A percentile compares a stretch with the other conserved stretches of the same genome.
These are phyloP conservation scores for Neurospora tetraspora DNA, from an alignment of 495 filamentous ascomycete genomes.

Conservation along the genomic window DNA sequence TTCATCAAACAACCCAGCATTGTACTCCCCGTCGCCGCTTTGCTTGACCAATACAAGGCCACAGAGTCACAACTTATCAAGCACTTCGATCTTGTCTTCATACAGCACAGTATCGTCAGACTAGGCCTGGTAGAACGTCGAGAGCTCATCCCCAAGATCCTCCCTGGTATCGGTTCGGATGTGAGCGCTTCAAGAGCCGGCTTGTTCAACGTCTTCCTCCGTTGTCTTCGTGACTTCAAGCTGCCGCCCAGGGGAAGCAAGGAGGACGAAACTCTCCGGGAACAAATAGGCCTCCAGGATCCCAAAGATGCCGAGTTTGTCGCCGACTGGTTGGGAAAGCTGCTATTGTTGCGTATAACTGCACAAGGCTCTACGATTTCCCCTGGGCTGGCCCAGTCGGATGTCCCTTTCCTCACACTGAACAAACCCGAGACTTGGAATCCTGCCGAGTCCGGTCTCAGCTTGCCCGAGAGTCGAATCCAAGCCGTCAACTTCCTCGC, in stretches of 20 bases:
- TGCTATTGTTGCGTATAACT: constrained; percentile 57
- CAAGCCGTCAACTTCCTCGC: constrained; percentile 59
- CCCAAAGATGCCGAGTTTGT: constrained; percentile 62
- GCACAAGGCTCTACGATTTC: constrained; percentile 30
- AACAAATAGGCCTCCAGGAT: constrained; percentile 51
- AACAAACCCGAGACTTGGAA: constrained; percentile 63
- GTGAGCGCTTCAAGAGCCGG: constrained; percentile 56
- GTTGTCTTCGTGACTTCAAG: constrained; percentile 58
- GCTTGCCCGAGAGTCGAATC: constrained; percentile 55
- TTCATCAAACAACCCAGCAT: constrained; percentile 44
- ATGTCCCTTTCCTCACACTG: constrained; percentile 65
- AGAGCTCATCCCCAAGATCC: constrained; percentile 58
- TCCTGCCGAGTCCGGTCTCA: constrained; percentile 52
- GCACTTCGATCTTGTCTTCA: constrained; percentile 81
- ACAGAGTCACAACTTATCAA: constrained; percentile 58
- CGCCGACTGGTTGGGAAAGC: constrained; percentile 65
- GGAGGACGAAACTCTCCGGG: constrained; percentile 62
- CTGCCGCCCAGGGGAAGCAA: constrained; percentile 65
- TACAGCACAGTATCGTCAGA: constrained; percentile 75
- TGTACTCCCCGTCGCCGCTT: constrained; percentile 68
- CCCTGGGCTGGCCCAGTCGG: constrained; percentile 58
- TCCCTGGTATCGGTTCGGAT: constrained; percentile 63
- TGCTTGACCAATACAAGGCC: constrained; percentile 86
- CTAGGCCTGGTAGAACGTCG: constrained; percentile 39
- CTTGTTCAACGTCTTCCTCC: constrained; percentile 77